phyloP scores from a whole-genome alignment of 108 stramenopile genomes.

The Cyclotella baltica region DNA sequence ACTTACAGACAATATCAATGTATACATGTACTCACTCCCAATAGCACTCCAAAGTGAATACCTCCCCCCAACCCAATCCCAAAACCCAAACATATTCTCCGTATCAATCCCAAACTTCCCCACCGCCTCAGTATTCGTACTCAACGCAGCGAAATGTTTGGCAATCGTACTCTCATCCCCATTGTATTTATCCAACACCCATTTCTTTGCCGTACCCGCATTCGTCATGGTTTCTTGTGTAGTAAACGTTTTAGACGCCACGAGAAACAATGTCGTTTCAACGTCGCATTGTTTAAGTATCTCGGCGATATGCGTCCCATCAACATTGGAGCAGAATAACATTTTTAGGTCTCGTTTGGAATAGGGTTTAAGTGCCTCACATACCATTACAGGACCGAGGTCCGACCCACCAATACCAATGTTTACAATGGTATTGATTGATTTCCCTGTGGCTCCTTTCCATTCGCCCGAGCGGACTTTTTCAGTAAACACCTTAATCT shows the following conservation, averaged over 20 bases:
- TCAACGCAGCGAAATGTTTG: slow-evolving; percentile 95
- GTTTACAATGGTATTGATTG: slow-evolving; percentile 89
- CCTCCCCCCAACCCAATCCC: slow-evolving; percentile 81
- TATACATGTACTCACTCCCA: no score
- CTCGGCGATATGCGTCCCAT: slow-evolving; percentile 94
- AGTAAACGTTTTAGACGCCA: slow-evolving; percentile 98
- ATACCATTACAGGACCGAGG: slow-evolving; percentile 97
- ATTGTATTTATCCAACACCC: slow-evolving; percentile 80
- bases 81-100: slow-evolving; percentile 92
- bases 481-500: slow-evolving; percentile 89
- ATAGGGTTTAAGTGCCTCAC: slow-evolving; percentile 93
- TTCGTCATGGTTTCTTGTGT: slow-evolving; percentile 99
- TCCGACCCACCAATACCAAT: slow-evolving; percentile 97
- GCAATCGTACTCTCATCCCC: slow-evolving; percentile 78
- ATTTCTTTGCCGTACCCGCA: slow-evolving; percentile 92
- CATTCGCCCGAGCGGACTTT: slow-evolving; percentile 85
- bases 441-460: slow-evolving; percentile 95
- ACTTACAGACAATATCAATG: no score
- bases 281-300: slow-evolving; percentile 88
- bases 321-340: slow-evolving; percentile 97
- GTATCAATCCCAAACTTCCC: slow-evolving; percentile 92
- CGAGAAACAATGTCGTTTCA: slow-evolving; percentile 89
- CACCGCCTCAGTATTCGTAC: slow-evolving; percentile 72
- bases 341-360: slow-evolving; percentile 86
- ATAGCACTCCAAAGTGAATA: slow-evolving; percentile 56